phyloP scores from a whole-genome alignment of 2,329 filamentous ascomycete genomes.

The Pseudonectria foliicola region DNA sequence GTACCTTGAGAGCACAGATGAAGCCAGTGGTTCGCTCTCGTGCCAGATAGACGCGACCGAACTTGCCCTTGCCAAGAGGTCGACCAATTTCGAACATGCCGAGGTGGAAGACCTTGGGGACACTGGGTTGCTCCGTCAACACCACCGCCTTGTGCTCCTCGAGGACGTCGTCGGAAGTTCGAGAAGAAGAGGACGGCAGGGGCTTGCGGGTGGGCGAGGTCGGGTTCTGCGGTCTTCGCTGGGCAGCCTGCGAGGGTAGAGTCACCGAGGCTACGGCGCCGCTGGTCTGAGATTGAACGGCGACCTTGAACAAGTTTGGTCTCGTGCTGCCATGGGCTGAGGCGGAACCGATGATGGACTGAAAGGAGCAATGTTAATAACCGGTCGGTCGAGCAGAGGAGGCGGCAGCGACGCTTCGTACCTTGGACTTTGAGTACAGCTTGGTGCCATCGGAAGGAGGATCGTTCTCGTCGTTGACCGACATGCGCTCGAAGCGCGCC shows the following conservation, averaged over 20 bases:
- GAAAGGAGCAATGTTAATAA: conserved; percentile 25
- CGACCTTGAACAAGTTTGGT: conserved; percentile 79
- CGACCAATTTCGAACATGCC: conserved; percentile 93
- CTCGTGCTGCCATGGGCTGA: conserved; percentile 50
- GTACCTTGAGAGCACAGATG: conserved; percentile 77
- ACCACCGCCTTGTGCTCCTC: conserved; percentile 45
- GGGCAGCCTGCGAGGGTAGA: conserved; percentile 58
- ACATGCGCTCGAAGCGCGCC: conserved; percentile 81
- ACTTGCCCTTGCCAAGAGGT: conserved; percentile 81
- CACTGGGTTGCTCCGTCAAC: conserved; percentile 49
- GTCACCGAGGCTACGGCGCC: conserved; percentile 60
- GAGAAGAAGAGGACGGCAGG: conserved; percentile 33
- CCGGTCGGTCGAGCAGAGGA: conserved; percentile 27
- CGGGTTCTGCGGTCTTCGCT: conserved; percentile 40
- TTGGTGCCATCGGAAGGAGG: conserved; percentile 44
- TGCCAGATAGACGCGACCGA: conserved; percentile 77
- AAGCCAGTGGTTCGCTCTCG: conserved; percentile 72
- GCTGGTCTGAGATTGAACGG: conserved; percentile 70
- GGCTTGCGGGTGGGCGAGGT: conserved; percentile 48
- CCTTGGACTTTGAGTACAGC: conserved; percentile 68
- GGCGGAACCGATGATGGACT: conserved; percentile 32
- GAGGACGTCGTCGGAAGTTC: conserved; percentile 41
- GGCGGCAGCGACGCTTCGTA: conserved; percentile 30
- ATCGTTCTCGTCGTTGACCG: conserved; percentile 84
- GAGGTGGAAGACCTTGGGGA: conserved; percentile 67